Percentiles rank a stretch among this genome's conserved stretches.
These are phyloP conservation scores for Solanum piurae DNA, from an alignment of 257 asterid genomes.

Conservation along the genomic window DNA sequence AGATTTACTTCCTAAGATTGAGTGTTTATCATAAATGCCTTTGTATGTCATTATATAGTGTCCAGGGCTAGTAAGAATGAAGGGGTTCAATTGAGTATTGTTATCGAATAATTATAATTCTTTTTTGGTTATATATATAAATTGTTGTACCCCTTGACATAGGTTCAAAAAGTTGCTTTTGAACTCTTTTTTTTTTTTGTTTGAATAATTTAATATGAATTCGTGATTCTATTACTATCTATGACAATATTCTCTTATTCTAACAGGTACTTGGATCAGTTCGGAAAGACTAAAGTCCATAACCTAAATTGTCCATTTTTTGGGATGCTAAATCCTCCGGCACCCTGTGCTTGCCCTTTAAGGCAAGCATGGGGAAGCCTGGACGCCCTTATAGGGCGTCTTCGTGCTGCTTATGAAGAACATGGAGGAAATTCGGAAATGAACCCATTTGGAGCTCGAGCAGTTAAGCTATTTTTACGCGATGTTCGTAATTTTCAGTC, in stretches of 20 bases:
- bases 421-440: constrained; percentile 23
- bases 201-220: background rate
- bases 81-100: no score
- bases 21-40: no score
- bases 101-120: background rate
- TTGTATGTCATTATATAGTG: no score
- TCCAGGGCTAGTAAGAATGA: no score
- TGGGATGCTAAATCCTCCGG: constrained; percentile 20
- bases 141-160: background rate
- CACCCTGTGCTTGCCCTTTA: constrained; percentile 24
- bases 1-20: no score
- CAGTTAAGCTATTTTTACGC: constrained; percentile 20
- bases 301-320: constrained; percentile 25
- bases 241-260: background rate
- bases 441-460: constrained; percentile 24
- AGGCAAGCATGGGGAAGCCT: constrained; percentile 39
- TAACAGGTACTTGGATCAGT: constrained; percentile 20
- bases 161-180: background rate
- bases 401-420: constrained; percentile 34
- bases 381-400: constrained; percentile 29
- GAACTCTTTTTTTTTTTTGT: background rate
- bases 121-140: background rate
- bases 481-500: constrained; percentile 36
- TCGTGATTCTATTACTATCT: background rate
- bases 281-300: constrained; percentile 34